phyloP scores from a whole-genome alignment of 805 yeast species.

The Metschnikowia sp. region DNA sequence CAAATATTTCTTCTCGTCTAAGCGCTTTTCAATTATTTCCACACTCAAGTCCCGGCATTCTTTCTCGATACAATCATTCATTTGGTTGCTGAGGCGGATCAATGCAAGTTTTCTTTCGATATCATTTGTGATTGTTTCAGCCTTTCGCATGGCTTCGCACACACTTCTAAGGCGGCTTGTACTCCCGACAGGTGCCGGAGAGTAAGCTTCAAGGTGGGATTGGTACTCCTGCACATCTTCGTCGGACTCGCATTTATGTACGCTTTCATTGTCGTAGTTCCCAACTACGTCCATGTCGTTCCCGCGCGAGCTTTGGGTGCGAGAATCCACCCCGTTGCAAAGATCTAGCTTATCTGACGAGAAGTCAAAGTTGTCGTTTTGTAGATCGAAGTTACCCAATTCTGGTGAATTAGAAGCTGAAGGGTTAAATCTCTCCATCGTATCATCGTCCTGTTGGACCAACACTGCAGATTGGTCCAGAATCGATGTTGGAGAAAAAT shows the following conservation, averaged over 20 bases:
- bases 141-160: slow-evolving; percentile 32
- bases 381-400: slow-evolving; percentile 29
- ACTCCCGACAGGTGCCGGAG: slow-evolving; percentile 5
- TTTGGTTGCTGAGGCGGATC: slow-evolving; percentile 30
- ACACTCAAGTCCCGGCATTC: slow-evolving; percentile 32
- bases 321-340: slow-evolving; percentile 21
- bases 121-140: slow-evolving; percentile 32
- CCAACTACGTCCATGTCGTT: slow-evolving; percentile 18
- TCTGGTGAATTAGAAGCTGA: slow-evolving; percentile 41
- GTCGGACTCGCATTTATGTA: slow-evolving; percentile 13
- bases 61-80: slow-evolving; percentile 28
- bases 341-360: slow-evolving; percentile 35
- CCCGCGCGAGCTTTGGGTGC: slow-evolving; percentile 3
- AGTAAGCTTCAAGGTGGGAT: slow-evolving; percentile 13
- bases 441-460: slow-evolving; percentile 6
- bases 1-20: slow-evolving; percentile 29
- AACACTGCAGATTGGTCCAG: slow-evolving; percentile 10
- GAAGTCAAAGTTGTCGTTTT: slow-evolving; percentile 30
- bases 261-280: slow-evolving; percentile 21
- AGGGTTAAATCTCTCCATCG: slow-evolving; percentile 26
- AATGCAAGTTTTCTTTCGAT: slow-evolving; percentile 34
- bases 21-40: slow-evolving; percentile 32
- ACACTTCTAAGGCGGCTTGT: slow-evolving; percentile 24
- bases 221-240: slow-evolving; percentile 17
- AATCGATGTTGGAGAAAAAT: slow-evolving; percentile 9